phyloP scores from a whole-genome alignment of 1,284 basidiomycete species.

The Pseudozyma tsukubaensis region DNA sequence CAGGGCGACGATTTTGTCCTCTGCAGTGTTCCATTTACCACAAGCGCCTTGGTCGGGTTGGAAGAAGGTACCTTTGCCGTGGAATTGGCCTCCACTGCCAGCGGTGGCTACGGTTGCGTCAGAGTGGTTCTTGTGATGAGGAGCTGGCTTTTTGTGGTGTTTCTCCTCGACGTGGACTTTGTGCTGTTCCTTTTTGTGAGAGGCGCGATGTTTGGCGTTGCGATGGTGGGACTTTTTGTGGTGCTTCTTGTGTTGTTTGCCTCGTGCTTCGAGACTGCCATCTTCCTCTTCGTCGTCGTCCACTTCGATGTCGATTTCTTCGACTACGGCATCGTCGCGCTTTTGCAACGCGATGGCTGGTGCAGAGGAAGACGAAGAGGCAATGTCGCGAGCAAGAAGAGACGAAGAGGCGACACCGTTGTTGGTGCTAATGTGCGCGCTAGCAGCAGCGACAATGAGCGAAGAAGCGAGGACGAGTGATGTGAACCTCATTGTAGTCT shows the following conservation, averaged over 20 bases:
- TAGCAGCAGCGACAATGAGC: slow-evolving; percentile 21
- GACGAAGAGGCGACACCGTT: slow-evolving; percentile 4
- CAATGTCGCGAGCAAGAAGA: slow-evolving; percentile 8
- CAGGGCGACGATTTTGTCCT: slow-evolving; percentile 41
- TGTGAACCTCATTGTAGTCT: slow-evolving; percentile 19
- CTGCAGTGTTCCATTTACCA: slow-evolving; percentile 29
- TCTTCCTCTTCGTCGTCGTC: slow-evolving; percentile 8
- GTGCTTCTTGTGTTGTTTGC: slow-evolving; percentile 6
- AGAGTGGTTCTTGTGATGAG: slow-evolving; percentile 5
- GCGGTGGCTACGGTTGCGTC: neutral
- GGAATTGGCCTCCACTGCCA: slow-evolving; percentile 7
- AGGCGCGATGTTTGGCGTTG: neutral
- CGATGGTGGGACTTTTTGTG: slow-evolving; percentile 15
- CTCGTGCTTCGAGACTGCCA: slow-evolving; percentile 10
- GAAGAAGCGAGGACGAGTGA: slow-evolving; percentile 16
- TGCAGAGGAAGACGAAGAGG: neutral
- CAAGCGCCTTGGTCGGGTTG: slow-evolving; percentile 35
- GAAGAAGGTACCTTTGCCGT: slow-evolving; percentile 39
- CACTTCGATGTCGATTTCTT: slow-evolving; percentile 2
- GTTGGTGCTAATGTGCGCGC: slow-evolving; percentile 14
- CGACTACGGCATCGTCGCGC: neutral
- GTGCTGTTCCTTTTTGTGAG: slow-evolving; percentile 2
- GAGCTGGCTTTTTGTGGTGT: neutral
- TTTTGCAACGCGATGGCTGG: neutral
- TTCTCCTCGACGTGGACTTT: neutral